Percentiles rank a stretch among this genome's conserved stretches.
These are phyloP conservation scores for Acer negundo DNA, from an alignment of 345 rosid species.

Conservation along the genomic window DNA sequence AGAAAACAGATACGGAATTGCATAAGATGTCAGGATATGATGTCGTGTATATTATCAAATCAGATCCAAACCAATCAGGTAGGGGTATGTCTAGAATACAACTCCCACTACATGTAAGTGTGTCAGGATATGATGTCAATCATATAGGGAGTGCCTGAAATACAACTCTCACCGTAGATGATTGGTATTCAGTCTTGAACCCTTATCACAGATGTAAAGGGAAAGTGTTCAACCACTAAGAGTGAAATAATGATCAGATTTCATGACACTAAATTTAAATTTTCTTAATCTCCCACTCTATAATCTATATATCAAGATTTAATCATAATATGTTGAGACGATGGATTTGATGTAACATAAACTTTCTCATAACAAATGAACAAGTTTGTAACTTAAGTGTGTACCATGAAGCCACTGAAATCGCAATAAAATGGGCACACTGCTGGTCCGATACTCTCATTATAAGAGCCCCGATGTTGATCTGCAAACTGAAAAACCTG, in stretches of 20 bases:
- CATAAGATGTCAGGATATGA: not conserved
- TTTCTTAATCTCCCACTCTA: not conserved
- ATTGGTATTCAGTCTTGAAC: too few species aligned
- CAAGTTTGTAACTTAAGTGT: not conserved
- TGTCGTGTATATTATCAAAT: too few species aligned
- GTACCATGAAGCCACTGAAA: slow-evolving; percentile 57
- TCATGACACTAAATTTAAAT: not conserved
- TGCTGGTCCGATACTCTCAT: slow-evolving; percentile 33
- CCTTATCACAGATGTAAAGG: too few species aligned
- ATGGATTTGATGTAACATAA: not conserved
- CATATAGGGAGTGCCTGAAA: too few species aligned
- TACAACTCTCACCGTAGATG: too few species aligned
- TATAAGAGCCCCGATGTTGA: slow-evolving; percentile 56
- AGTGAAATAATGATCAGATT: not conserved
- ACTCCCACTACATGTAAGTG: too few species aligned
- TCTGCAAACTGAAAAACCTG: slow-evolving; percentile 81
- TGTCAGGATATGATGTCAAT: too few species aligned
- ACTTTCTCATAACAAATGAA: not conserved
- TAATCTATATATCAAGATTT: too few species aligned
- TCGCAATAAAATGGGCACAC: slow-evolving; percentile 87
- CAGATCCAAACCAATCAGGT: too few species aligned
- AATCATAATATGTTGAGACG: too few species aligned
- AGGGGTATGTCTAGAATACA: too few species aligned
- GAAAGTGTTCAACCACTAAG: too few species aligned
- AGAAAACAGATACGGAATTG: not conserved